Conservation (phyloP, 2,329 filamentous ascomycete genomes). For the Epichloe glyceriae region DNA sequence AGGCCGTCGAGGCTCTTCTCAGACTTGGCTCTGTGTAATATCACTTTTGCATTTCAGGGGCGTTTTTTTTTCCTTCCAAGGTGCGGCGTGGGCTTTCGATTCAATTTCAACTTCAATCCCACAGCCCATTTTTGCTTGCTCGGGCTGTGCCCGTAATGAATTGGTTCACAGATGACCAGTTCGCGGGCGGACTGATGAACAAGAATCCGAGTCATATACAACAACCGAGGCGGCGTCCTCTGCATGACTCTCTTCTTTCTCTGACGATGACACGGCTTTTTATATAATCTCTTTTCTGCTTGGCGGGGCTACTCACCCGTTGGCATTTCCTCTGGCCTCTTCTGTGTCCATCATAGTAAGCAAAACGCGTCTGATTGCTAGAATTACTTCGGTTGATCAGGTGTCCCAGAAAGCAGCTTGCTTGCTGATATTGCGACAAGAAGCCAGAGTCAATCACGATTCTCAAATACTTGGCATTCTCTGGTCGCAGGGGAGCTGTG, state of each 20-base stretch:
- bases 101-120: constrained; percentile 1
- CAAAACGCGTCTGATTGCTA: background rate
- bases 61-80: constrained; percentile 5
- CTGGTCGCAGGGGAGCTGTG: background rate
- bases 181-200: constrained; percentile 4
- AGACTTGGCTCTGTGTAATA: constrained; percentile 68
- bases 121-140: constrained; percentile 3
- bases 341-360: background rate
- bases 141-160: constrained; percentile 1
- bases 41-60: constrained; percentile 18
- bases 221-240: constrained; percentile 20
- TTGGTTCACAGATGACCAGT: constrained; percentile 4
- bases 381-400: background rate
- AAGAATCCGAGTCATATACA: constrained; percentile 18
- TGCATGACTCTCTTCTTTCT: constrained; percentile 11
- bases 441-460: background rate
- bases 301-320: too few species aligned
- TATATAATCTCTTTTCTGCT: constrained; percentile 4
- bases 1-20: constrained; percentile 69
- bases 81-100: background rate
- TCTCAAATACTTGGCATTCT: background rate
- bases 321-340: background rate
- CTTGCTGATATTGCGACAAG: background rate
- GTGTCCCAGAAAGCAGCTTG: background rate
- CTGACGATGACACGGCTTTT: constrained; percentile 21